A percentile compares a stretch with the other conserved stretches of the same genome.
Conservation (phyloP, 768 basidiomycete genomes). For the Kwoniella sp. region DNA sequence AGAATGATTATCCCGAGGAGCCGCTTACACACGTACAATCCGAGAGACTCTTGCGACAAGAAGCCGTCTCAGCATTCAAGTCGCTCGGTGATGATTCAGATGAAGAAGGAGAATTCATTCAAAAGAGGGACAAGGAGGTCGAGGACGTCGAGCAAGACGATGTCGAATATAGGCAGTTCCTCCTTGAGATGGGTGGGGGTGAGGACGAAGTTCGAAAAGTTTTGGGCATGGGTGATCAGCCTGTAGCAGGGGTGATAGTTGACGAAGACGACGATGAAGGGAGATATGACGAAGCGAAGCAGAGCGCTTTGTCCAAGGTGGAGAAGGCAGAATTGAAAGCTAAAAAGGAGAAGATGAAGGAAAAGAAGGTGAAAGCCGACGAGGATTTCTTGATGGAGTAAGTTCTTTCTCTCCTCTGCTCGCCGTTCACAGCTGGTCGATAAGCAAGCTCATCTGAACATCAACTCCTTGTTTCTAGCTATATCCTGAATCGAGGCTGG, state of each 20-base stretch:
- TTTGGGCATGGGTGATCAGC: conserved; percentile 59
- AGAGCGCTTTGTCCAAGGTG: not conserved
- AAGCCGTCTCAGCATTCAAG: conserved; percentile 85
- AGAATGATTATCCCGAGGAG: conserved; percentile 32
- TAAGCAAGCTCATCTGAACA: conserved; percentile 8
- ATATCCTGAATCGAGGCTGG: conserved; percentile 97
- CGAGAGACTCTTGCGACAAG: conserved; percentile 70
- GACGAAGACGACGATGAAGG: conserved; percentile 49
- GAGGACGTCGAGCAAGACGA: conserved; percentile 78
- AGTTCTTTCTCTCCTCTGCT: conserved; percentile 48
- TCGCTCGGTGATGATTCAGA: conserved; percentile 45
- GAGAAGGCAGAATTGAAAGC: conserved; percentile 52
- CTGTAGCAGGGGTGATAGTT: conserved; percentile 15
- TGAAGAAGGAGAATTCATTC: conserved; percentile 59
- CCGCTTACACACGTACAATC: conserved; percentile 74
- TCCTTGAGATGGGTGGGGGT: conserved; percentile 73
- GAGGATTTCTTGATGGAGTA: conserved; percentile 90
- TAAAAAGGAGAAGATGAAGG: conserved; percentile 51
- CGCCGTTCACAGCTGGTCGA: not conserved
- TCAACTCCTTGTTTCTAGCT: conserved; percentile 61
- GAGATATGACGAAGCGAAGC: conserved; percentile 18
- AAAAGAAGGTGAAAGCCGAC: conserved; percentile 66
- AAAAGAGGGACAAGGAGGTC: conserved; percentile 68
- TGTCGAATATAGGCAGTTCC: conserved; percentile 78
- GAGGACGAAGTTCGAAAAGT: conserved; percentile 67